Percentiles rank a stretch among this genome's conserved stretches.
Conservation (phyloP, 495 filamentous ascomycete species). For the Aspergillus indologenus region DNA sequence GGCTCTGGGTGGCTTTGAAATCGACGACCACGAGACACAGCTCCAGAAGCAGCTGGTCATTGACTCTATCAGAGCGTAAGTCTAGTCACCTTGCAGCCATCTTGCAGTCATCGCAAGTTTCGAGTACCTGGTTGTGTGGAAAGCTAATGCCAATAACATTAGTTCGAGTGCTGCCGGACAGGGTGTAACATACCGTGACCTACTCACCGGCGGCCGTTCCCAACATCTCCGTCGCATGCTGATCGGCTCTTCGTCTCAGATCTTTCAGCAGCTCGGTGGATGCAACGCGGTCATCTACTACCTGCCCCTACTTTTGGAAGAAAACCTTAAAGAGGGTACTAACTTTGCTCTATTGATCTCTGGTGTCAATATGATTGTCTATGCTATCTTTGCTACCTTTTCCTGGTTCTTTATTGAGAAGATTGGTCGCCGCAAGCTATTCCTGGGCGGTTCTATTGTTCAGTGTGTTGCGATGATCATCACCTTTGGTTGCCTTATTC, state of each 20-base stretch:
- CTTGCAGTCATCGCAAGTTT: no score
- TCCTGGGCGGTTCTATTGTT: conserved; percentile 67
- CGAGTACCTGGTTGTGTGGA: neutral
- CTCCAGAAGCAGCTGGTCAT: conserved; percentile 65
- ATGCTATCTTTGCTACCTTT: conserved; percentile 70
- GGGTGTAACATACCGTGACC: conserved; percentile 35
- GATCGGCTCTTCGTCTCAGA: conserved; percentile 59
- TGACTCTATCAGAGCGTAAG: conserved; percentile 72
- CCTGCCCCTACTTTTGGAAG: conserved; percentile 72
- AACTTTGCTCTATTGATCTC: conserved; percentile 70
- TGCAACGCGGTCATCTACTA: conserved; percentile 90
- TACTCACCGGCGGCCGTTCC: conserved; percentile 41
- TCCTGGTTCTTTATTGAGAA: conserved; percentile 86
- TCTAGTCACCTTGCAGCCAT: conserved; percentile 13
- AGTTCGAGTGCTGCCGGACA: conserved; percentile 35
- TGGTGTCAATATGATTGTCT: conserved; percentile 82
- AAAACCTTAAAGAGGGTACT: conserved; percentile 57
- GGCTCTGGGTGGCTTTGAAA: conserved; percentile 59
- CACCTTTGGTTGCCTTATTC: conserved; percentile 69
- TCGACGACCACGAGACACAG: conserved; percentile 55
- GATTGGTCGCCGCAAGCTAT: conserved; percentile 71
- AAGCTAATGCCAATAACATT: neutral
- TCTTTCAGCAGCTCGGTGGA: conserved; percentile 75
- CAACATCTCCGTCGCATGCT: conserved; percentile 51
- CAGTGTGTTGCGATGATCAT: conserved; percentile 72